phyloP scores from a whole-genome alignment of 768 basidiomycete species.

The Pisolithus sp. region DNA sequence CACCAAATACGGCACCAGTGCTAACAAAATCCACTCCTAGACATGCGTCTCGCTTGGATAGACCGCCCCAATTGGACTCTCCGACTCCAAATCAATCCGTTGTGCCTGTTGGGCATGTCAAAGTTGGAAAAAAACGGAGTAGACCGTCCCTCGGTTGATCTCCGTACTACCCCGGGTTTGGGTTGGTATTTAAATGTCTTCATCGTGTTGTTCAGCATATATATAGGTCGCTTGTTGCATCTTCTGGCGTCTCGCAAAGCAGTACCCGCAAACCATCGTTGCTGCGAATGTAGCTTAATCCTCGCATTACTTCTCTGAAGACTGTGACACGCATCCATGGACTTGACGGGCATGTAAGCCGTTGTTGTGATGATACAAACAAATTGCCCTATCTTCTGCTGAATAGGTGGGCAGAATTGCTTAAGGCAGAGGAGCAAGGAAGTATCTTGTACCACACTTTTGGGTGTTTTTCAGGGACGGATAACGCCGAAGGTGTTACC shows the following conservation, averaged over 20 bases:
- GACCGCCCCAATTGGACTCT: constrained; percentile 8
- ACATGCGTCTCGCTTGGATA: constrained; percentile 17
- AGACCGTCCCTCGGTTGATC: constrained; percentile 26
- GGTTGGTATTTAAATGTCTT: constrained; percentile 14
- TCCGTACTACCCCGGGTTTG: constrained; percentile 9
- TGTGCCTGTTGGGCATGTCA: constrained; percentile 12
- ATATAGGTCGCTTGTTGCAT: constrained; percentile 23
- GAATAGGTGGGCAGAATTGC: constrained; percentile 19
- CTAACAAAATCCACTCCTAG: constrained; percentile 7
- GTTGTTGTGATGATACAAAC: constrained; percentile 4
- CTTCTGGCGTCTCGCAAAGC: constrained; percentile 21
- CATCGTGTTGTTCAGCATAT: constrained; percentile 16
- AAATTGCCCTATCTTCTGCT: constrained; percentile 4
- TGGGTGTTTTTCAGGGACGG: constrained; percentile 1
- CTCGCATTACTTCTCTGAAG: constrained; percentile 4
- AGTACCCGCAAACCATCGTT: constrained; percentile 15
- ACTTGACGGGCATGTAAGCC: constrained; percentile 22
- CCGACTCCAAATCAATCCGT: constrained; percentile 8
- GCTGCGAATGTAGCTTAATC: constrained; percentile 25
- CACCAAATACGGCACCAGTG: constrained; percentile 14
- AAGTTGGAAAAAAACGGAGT: constrained; percentile 27
- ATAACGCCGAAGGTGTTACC: constrained; percentile 21
- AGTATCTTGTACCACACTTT: constrained; percentile 22
- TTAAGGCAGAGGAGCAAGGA: constrained; percentile 25
- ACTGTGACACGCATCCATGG: constrained; percentile 1